These are phyloP conservation scores for Dimargaris cristalligena DNA, from an alignment of 192 early-diverging fungal species.

Conservation along the genomic window DNA sequence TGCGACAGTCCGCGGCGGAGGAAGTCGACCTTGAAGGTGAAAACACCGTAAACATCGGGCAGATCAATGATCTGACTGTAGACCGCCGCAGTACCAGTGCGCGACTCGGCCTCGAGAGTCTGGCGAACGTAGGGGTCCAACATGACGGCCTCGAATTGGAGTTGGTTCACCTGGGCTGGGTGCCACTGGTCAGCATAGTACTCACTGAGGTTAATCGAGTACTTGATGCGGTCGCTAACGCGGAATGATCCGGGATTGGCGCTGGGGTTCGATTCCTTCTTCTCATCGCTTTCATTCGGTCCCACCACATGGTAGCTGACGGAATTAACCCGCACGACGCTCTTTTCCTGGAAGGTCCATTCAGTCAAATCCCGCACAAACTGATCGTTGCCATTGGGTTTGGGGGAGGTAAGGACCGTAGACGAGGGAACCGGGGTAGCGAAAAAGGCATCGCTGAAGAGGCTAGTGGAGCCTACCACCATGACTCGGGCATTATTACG, in stretches of 20 bases:
- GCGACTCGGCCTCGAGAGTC: constrained; percentile 29
- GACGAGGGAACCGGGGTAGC: not conserved
- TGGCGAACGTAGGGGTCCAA: constrained; percentile 88
- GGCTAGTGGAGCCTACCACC: constrained; percentile 60
- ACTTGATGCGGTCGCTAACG: constrained; percentile 86
- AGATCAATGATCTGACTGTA: constrained; percentile 42
- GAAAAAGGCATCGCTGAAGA: constrained; percentile 65
- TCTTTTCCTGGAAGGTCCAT: constrained; percentile 89
- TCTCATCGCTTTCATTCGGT: constrained; percentile 38
- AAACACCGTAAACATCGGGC: constrained; percentile 95
- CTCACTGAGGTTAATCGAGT: constrained; percentile 63
- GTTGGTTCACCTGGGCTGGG: constrained; percentile 59
- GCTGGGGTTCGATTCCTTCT: constrained; percentile 31
- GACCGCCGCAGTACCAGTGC: constrained; percentile 13
- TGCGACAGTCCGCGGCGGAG: constrained; percentile 67
- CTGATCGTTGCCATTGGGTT: constrained; percentile 40
- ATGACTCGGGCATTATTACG: constrained; percentile 74
- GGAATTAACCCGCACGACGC: constrained; percentile 57
- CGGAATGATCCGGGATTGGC: constrained; percentile 42
- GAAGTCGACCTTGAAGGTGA: constrained; percentile 91
- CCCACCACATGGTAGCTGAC: constrained; percentile 45
- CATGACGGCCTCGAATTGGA: constrained; percentile 93
- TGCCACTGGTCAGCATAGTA: constrained; percentile 64
- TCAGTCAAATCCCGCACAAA: constrained; percentile 59
- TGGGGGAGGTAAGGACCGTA: not conserved